Conservation (phyloP, 352 stramenopile genomes). For the Globisporangium ultimum region DNA sequence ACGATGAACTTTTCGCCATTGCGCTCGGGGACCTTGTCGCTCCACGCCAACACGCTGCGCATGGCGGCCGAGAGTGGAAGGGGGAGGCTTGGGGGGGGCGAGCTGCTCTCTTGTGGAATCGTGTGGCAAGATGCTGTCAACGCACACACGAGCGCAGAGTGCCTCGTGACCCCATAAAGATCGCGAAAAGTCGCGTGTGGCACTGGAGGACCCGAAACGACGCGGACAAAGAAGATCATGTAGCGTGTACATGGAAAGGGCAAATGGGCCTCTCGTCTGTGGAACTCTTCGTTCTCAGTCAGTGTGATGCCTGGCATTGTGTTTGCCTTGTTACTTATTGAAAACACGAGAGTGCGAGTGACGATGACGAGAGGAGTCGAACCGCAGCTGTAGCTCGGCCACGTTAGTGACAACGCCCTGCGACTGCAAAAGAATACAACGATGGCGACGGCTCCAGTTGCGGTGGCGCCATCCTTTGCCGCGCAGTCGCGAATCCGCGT, state of each 20-base stretch:
- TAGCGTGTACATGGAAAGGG: slow-evolving; percentile 1
- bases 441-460: background rate
- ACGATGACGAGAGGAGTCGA: no score
- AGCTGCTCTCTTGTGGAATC: no score
- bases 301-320: background rate
- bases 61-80: slow-evolving; percentile 26
- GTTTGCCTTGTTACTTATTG: background rate
- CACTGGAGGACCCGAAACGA: slow-evolving; percentile 15
- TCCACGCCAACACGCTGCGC: slow-evolving; percentile 79
- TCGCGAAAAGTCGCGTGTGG: slow-evolving; percentile 46
- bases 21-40: slow-evolving; percentile 83
- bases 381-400: background rate
- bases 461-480: slow-evolving; percentile 1
- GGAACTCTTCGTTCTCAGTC: background rate
- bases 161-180: slow-evolving; percentile 7
- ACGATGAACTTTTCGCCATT: slow-evolving; percentile 86
- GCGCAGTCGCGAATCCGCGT: slow-evolving; percentile 36
- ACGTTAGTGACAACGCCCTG: background rate
- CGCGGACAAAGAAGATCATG: slow-evolving; percentile 16
- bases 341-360: no score
- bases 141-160: background rate
- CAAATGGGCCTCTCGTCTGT: background rate
- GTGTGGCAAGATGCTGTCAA: no score
- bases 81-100: no score
- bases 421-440: background rate